Evolutionary conservation across 305 asterid genomes (phyloP).

Genomic region (Fraxinus greggii): DNA sequence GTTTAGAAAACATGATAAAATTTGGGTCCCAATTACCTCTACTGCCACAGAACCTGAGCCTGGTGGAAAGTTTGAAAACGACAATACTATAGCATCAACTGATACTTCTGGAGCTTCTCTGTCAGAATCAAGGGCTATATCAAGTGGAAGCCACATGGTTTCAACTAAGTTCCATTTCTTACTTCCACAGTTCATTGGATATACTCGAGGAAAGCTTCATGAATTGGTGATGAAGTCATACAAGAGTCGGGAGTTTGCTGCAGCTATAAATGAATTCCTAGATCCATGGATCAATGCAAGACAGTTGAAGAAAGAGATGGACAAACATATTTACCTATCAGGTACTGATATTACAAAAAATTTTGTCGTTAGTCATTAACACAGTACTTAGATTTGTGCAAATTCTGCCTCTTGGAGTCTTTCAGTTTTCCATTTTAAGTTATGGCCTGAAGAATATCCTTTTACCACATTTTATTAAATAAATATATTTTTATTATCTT

Average conservation of each 20-base stretch:
- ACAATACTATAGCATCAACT: constrained; percentile 28
- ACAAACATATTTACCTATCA: constrained; percentile 45
- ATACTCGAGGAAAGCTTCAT: constrained; percentile 93
- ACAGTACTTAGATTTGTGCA: not conserved
- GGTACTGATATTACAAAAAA: constrained; percentile 40
- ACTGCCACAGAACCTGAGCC: constrained; percentile 34
- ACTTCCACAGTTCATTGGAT: constrained; percentile 95
- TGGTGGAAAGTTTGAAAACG: constrained; percentile 36
- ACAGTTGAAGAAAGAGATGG: constrained; percentile 88
- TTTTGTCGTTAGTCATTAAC: not conserved
- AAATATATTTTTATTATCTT: constrained; percentile 17
- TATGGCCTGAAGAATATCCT: not conserved
- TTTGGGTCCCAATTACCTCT: constrained; percentile 82
- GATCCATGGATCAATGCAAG: constrained; percentile 97
- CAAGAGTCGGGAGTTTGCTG: constrained; percentile 97
- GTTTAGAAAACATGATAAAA: constrained; percentile 75
- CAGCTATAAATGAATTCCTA: constrained; percentile 95
- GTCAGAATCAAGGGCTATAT: constrained; percentile 33
- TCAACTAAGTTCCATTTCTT: constrained; percentile 58
- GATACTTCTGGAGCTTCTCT: constrained; percentile 33
- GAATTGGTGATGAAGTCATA: constrained; percentile 97
- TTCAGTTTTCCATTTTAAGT: not conserved
- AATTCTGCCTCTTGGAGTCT: not conserved
- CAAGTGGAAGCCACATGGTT: constrained; percentile 30
- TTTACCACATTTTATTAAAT: not conserved